These are phyloP conservation scores for Aquilaria yunnanensis DNA, from an alignment of 345 rosid genomes.

Conservation along the genomic window DNA sequence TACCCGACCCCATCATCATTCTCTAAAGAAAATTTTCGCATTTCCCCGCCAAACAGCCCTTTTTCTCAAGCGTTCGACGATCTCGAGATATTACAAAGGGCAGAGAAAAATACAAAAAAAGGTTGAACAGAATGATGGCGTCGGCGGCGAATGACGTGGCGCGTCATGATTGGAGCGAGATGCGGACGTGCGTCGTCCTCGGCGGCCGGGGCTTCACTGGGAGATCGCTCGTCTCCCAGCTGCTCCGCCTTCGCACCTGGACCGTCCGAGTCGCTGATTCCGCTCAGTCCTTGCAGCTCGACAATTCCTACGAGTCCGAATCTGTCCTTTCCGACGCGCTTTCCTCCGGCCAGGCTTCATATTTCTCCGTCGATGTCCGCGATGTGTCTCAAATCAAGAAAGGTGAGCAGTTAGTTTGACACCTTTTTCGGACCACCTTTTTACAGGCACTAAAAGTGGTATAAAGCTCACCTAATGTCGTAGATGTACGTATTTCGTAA, in stretches of 20 bases:
- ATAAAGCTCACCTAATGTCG: background rate
- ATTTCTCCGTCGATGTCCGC: conserved; percentile 57
- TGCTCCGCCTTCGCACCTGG: conserved; percentile 65
- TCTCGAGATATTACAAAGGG: conserved; percentile 16
- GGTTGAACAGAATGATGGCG: conserved; percentile 9
- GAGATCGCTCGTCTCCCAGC: conserved; percentile 59
- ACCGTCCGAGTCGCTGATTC: conserved; percentile 84
- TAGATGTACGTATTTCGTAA: background rate
- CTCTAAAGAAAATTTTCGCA: background rate
- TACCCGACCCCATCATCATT: no score
- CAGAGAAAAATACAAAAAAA: background rate
- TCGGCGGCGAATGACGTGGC: conserved; percentile 30
- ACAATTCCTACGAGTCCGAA: conserved; percentile 38
- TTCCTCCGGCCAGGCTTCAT: conserved; percentile 66
- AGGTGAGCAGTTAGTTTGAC: conserved; percentile 27
- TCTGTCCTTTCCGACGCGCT: conserved; percentile 51
- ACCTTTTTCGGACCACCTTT: background rate
- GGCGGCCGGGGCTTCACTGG: conserved; percentile 85
- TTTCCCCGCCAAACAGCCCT: conserved; percentile 25
- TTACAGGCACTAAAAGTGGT: background rate
- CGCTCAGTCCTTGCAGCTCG: conserved; percentile 38
- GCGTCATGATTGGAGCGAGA: conserved; percentile 29
- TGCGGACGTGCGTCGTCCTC: conserved; percentile 64
- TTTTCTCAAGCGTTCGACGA: conserved; percentile 5
- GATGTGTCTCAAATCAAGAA: conserved; percentile 44